Evolutionary conservation across 495 filamentous ascomycete species (phyloP), one percentile per base, ranked within the genome.

Genomic region (Jackrogersella minutella): DNA sequence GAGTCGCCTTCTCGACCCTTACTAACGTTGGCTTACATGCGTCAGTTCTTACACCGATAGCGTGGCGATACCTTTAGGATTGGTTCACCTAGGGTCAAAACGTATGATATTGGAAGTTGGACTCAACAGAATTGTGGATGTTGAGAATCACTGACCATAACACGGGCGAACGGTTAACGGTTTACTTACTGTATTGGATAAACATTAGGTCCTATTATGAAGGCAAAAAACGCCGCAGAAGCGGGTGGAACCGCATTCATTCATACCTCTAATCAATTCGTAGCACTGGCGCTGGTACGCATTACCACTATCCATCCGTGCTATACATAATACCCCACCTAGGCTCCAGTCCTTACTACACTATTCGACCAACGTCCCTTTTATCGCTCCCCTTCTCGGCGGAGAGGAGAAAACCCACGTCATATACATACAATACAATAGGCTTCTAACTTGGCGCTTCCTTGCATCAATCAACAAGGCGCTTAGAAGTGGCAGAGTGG

Each of bases 121-220:
- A 40, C 41, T 57, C 61, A 51, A 57, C 62, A 51, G 46, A 64
- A 36, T 39, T 26, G 28, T 17, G 46, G 31, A 44, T 43, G 52
- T 43, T 58, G 53, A 44, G 34, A 31, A 39, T 19, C 46, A 14
- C 17, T 30, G 26, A 37, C 28, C 24, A 31, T 26, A 24, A 49
- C 34, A 64, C 62, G 62, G 62, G 52, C 62, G 62, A 64, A 53
- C 46, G 53, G 53, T 58, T 39, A 31, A 40, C 39, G 26, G 54
- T 58, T 56, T 56, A 52, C 49, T 52, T 52, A 52, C 28, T 28
- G n/a, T n/a, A n/a, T n/a, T n/a, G n/a, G n/a, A n/a, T n/a, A n/a
- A n/a, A n/a, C n/a, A n/a, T n/a, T n/a, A n/a, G n/a, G n/a, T n/a
- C n/a, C n/a, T n/a, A n/a, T n/a, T n/a, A n/a, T n/a, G n/a, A n/a